Percentiles rank a stretch among this genome's conserved stretches.
Conservation (phyloP, 1,284 basidiomycete genomes). For the Mycosarcoma mackinlayi region DNA sequence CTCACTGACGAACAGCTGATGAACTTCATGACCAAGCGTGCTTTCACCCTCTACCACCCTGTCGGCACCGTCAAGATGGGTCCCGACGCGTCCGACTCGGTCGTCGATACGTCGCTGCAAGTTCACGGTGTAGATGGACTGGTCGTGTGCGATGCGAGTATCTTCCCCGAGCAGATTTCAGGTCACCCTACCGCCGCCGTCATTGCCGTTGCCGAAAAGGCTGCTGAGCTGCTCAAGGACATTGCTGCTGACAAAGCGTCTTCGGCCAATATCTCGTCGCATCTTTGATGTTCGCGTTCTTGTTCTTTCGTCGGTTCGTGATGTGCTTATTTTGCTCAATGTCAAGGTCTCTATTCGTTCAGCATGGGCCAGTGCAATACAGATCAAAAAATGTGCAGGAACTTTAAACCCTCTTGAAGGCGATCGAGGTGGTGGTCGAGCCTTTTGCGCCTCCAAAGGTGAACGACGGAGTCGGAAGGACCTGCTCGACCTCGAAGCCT, state of each 20-base stretch:
- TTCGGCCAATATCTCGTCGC: slow-evolving; percentile 26
- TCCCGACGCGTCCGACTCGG: slow-evolving; percentile 27
- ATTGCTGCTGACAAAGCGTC: slow-evolving; percentile 18
- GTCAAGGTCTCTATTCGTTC: neutral
- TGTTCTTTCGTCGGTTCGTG: no score
- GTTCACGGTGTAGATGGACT: slow-evolving; percentile 50
- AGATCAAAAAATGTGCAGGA: neutral
- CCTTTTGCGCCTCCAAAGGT: slow-evolving; percentile 59
- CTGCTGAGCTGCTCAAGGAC: slow-evolving; percentile 37
- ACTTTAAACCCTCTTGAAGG: slow-evolving; percentile 30
- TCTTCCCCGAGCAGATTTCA: slow-evolving; percentile 59
- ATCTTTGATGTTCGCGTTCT: neutral
- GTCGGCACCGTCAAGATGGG: slow-evolving; percentile 70
- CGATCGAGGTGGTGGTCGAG: slow-evolving; percentile 55
- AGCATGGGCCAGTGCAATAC: neutral
- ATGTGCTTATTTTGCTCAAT: no score
- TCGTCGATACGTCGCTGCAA: slow-evolving; percentile 48
- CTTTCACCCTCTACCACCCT: slow-evolving; percentile 76
- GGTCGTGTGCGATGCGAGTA: slow-evolving; percentile 55
- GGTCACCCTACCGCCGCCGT: slow-evolving; percentile 54
- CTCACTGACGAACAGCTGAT: slow-evolving; percentile 55
- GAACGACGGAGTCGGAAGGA: slow-evolving; percentile 59
- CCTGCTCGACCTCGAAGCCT: slow-evolving; percentile 53
- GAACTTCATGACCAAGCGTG: slow-evolving; percentile 70
- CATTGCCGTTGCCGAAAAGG: slow-evolving; percentile 53